phyloP scores from a whole-genome alignment of 805 yeast genomes.

The Kodamaea kaohsiungensis region DNA sequence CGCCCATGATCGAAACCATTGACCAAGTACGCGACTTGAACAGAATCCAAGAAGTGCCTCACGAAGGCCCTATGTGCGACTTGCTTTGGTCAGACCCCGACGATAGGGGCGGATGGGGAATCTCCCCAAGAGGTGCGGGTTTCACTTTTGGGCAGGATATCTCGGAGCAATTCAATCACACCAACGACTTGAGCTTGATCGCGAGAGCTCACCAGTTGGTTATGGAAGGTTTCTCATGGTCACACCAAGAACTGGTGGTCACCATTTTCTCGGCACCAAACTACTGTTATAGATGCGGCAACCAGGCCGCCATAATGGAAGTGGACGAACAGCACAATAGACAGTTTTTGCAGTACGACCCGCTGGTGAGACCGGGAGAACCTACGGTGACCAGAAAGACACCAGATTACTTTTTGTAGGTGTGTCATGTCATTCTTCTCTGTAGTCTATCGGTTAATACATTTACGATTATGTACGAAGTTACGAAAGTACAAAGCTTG shows the following conservation, averaged over 20 bases:
- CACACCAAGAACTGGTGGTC: constrained; percentile 91
- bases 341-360: constrained; percentile 94
- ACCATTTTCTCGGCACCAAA: constrained; percentile 95
- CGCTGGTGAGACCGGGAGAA: constrained; percentile 95
- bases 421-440: background rate
- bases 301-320: constrained; percentile 98
- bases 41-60: constrained; percentile 95
- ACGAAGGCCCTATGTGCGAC: constrained; percentile 98
- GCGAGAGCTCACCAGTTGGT: constrained; percentile 97
- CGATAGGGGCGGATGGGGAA: constrained; percentile 98
- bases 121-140: constrained; percentile 98
- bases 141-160: constrained; percentile 97
- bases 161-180: constrained; percentile 89
- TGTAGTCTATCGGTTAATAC: constrained; percentile 5
- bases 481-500: background rate
- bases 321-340: constrained; percentile 91
- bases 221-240: constrained; percentile 97
- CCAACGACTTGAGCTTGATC: constrained; percentile 77
- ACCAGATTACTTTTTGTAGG: constrained; percentile 83
- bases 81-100: constrained; percentile 96
- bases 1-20: constrained; percentile 91
- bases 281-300: constrained; percentile 96
- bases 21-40: constrained; percentile 90
- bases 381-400: constrained; percentile 96
- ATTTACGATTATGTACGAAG: background rate